phyloP scores from a whole-genome alignment of 352 stramenopile species.

The Nothophytophthora sp. region DNA sequence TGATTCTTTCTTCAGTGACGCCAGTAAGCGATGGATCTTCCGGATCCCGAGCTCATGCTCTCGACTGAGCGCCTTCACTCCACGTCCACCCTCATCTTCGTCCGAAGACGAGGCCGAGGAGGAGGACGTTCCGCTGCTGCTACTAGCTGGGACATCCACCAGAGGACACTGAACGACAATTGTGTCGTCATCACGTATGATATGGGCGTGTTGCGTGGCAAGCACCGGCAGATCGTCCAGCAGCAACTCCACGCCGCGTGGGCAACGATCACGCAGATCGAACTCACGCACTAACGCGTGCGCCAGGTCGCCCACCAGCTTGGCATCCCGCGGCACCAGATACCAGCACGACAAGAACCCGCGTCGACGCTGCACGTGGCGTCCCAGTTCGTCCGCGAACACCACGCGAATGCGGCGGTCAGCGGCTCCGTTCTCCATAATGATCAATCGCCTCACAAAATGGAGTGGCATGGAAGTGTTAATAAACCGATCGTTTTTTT shows the following conservation, averaged over 20 bases:
- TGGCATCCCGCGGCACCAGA: conserved; percentile 42
- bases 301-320: conserved; percentile 63
- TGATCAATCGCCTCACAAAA: too few relatives aligned
- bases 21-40: too few relatives aligned
- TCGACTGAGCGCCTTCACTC: conserved; percentile 9
- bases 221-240: conserved; percentile 65
- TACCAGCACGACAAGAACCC: conserved; percentile 74
- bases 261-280: conserved; percentile 42
- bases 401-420: conserved; percentile 45
- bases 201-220: conserved; percentile 50
- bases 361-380: conserved; percentile 40
- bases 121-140: conserved; percentile 2
- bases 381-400: conserved; percentile 55
- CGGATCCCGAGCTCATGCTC: not conserved
- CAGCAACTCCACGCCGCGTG: conserved; percentile 49
- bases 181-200: conserved; percentile 68
- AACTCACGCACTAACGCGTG: conserved; percentile 63
- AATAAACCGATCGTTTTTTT: not conserved
- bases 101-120: conserved; percentile 12
- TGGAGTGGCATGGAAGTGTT: too few relatives aligned
- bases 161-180: conserved; percentile 49
- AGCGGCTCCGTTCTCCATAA: conserved; percentile 9
- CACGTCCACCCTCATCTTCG: conserved; percentile 4
- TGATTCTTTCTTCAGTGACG: too few relatives aligned
- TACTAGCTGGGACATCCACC: not conserved